Conservation (phyloP, 2,329 filamentous ascomycete genomes). For the Paecilomyces dactylethromorphus region DNA sequence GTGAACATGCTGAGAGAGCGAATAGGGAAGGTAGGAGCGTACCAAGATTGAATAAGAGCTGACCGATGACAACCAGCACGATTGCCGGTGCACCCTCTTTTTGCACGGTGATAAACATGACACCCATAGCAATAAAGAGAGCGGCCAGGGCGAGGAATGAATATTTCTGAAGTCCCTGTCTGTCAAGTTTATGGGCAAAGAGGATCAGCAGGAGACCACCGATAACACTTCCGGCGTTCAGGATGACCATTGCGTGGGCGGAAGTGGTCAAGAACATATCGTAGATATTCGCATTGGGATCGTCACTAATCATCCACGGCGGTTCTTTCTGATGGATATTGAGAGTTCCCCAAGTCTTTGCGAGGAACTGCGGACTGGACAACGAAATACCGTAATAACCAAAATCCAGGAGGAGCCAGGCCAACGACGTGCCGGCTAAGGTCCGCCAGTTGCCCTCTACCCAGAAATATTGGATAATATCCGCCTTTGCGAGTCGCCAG, state of each 20-base stretch:
- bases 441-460: conserved; percentile 37
- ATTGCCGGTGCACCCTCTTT: conserved; percentile 30
- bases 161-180: conserved; percentile 38
- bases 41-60: conserved; percentile 45
- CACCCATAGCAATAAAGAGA: conserved; percentile 38
- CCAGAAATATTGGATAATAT: conserved; percentile 38
- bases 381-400: conserved; percentile 52
- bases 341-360: conserved; percentile 33
- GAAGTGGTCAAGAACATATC: conserved; percentile 33
- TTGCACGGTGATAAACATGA: conserved; percentile 35
- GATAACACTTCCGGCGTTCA: conserved; percentile 37
- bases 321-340: conserved; percentile 21
- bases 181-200: conserved; percentile 32
- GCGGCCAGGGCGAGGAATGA: conserved; percentile 37
- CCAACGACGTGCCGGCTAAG: conserved; percentile 40
- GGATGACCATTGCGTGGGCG: conserved; percentile 31
- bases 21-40: conserved; percentile 9
- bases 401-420: conserved; percentile 53
- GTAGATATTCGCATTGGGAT: conserved; percentile 36
- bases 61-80: conserved; percentile 38
- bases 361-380: conserved; percentile 35
- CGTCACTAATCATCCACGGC: conserved; percentile 29
- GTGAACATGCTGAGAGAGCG: background rate
- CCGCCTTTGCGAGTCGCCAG: conserved; percentile 31
- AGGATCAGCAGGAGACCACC: conserved; percentile 37